Evolutionary conservation across 139 green algal genomes (phyloP).

Genomic region (Coelastrella sp.): DNA sequence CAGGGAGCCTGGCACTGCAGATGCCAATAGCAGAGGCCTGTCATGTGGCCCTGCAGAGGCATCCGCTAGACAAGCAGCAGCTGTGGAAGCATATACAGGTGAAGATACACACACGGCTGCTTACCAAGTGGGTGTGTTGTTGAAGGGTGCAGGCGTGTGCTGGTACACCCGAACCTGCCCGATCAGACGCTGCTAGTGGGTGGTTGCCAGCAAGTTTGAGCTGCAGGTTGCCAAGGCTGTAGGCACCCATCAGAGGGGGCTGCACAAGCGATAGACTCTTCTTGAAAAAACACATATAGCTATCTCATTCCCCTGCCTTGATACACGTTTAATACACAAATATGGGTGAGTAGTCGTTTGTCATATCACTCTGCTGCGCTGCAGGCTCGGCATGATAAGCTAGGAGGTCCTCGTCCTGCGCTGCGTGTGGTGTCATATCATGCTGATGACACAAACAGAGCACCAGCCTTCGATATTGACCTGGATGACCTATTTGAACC

Average conservation of each 20-base stretch:
- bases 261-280: background rate
- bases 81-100: slow-evolving; percentile 70
- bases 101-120: background rate
- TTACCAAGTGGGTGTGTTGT: background rate
- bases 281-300: no score
- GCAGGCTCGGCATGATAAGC: slow-evolving; percentile 38
- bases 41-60: slow-evolving; percentile 86
- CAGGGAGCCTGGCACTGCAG: slow-evolving; percentile 90
- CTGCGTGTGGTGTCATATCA: slow-evolving; percentile 74
- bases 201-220: no score
- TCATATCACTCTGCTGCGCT: background rate
- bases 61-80: slow-evolving; percentile 46
- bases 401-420: slow-evolving; percentile 34
- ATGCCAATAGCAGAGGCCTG: slow-evolving; percentile 88
- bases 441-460: slow-evolving; percentile 66
- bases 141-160: background rate
- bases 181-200: no score
- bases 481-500: slow-evolving; percentile 70
- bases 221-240: background rate
- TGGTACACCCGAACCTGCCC: background rate
- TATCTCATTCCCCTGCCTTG: no score
- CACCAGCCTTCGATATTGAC: slow-evolving; percentile 76
- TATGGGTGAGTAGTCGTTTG: background rate
- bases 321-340: background rate
- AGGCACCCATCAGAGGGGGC: background rate